Percentiles rank a stretch among this genome's conserved stretches.
These are phyloP conservation scores for Clausena lansium DNA, from an alignment of 345 rosid species.

Conservation along the genomic window DNA sequence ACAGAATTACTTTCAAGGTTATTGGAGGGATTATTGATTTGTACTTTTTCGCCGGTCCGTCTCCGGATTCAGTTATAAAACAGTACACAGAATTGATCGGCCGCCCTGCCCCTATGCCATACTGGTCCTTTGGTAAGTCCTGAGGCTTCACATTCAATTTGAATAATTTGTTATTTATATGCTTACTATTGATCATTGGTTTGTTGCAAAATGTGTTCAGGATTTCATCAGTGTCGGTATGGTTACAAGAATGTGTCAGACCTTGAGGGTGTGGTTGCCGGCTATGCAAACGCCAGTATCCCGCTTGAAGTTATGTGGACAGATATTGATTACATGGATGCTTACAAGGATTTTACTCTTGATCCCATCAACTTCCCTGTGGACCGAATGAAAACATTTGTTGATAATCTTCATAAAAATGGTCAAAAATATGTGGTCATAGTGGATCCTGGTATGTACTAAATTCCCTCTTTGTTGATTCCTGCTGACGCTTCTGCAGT, in stretches of 20 bases:
- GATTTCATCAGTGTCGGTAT: constrained; percentile 46
- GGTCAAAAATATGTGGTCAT: constrained; percentile 43
- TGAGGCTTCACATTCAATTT: background rate
- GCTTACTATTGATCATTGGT: background rate
- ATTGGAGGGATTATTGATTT: background rate
- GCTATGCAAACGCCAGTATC: constrained; percentile 42
- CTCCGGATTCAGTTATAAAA: background rate
- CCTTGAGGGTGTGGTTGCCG: constrained; percentile 36
- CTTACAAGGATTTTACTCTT: constrained; percentile 46
- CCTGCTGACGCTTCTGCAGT: no score
- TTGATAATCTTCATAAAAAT: constrained; percentile 35
- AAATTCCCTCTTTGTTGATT: background rate
- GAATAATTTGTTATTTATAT: background rate
- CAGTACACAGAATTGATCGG: background rate
- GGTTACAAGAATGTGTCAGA: constrained; percentile 45
- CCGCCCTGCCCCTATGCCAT: constrained; percentile 1
- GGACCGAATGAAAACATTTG: constrained; percentile 30
- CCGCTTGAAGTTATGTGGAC: constrained; percentile 59
- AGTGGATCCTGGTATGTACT: constrained; percentile 46
- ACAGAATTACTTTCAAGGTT: background rate
- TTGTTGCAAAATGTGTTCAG: constrained; percentile 8
- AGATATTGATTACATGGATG: constrained; percentile 54
- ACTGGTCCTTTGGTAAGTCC: background rate
- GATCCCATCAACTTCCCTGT: constrained; percentile 41
- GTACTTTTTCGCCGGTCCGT: background rate